Percentiles rank a stretch among this genome's conserved stretches.
These are phyloP conservation scores for Claviceps fusiformis DNA, from an alignment of 2,329 filamentous ascomycete species.

Conservation along the genomic window DNA sequence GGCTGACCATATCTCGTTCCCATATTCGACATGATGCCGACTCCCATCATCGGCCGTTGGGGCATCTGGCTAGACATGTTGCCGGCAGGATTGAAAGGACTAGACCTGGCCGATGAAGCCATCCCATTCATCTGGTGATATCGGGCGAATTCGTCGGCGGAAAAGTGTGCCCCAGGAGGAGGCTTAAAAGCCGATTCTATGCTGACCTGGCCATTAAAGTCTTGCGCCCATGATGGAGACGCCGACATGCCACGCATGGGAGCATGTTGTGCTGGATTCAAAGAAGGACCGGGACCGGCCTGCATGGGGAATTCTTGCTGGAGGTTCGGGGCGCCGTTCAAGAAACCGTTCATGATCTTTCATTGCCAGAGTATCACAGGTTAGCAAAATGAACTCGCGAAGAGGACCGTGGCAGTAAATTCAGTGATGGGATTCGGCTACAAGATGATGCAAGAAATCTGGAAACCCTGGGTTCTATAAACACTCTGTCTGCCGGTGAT, in stretches of 20 bases:
- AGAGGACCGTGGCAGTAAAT: neutral
- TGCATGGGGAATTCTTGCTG: slow-evolving; percentile 41
- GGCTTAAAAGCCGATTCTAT: slow-evolving; percentile 60
- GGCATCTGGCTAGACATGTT: slow-evolving; percentile 31
- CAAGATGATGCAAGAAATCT: too few relatives aligned
- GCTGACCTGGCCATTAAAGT: slow-evolving; percentile 44
- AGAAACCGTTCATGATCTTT: slow-evolving; percentile 87
- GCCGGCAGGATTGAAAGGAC: slow-evolving; percentile 40
- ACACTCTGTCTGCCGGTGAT: too few relatives aligned
- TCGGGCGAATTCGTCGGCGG: slow-evolving; percentile 70
- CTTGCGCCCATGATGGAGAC: slow-evolving; percentile 40
- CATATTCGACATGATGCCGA: slow-evolving; percentile 32
- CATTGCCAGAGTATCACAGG: neutral
- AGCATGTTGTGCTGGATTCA: slow-evolving; percentile 35
- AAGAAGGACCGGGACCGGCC: slow-evolving; percentile 30
- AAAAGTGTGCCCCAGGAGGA: slow-evolving; percentile 50
- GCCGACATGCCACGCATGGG: slow-evolving; percentile 40
- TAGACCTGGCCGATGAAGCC: slow-evolving; percentile 34
- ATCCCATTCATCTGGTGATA: slow-evolving; percentile 65
- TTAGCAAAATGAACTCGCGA: neutral
- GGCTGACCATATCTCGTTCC: slow-evolving; percentile 37
- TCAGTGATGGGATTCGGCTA: too few relatives aligned
- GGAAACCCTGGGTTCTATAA: too few relatives aligned
- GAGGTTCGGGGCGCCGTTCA: slow-evolving; percentile 59
- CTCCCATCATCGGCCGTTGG: slow-evolving; percentile 48